Evolutionary conservation across 192 early-diverging fungal genomes (phyloP).

Genomic region (Phlyctochytrium bullatum): DNA sequence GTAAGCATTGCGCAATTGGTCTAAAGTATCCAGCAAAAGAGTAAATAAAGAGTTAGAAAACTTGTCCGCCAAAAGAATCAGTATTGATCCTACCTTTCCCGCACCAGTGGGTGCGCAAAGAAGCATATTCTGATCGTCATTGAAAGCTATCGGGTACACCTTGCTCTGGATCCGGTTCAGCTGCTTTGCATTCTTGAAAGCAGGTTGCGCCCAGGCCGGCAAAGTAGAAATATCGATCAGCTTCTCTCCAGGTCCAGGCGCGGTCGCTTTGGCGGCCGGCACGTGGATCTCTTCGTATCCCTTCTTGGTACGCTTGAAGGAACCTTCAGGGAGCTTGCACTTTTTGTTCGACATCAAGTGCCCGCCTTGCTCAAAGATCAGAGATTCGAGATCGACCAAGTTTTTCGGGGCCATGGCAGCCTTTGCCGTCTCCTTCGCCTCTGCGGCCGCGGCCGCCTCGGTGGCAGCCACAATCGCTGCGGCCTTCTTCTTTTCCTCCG

Average conservation of each 20-base stretch:
- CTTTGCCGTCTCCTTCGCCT: constrained; percentile 24
- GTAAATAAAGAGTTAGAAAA: neutral
- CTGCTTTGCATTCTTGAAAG: constrained; percentile 63
- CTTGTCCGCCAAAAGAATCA: neutral
- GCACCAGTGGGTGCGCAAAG: constrained; percentile 99
- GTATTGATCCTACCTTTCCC: constrained; percentile 60
- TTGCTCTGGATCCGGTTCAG: constrained; percentile 91
- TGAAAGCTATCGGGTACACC: constrained; percentile 84
- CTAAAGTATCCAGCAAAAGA: constrained; percentile 16
- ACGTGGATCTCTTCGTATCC: constrained; percentile 96
- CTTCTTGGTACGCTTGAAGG: constrained; percentile 82
- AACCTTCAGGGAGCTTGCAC: constrained; percentile 86
- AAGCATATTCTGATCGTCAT: constrained; percentile 88
- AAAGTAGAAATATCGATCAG: constrained; percentile 63
- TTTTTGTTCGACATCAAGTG: constrained; percentile 99
- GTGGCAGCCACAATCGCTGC: neutral
- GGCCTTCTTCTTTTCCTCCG: constrained; percentile 21
- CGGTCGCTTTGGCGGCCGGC: constrained; percentile 75
- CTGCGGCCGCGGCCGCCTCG: constrained; percentile 46
- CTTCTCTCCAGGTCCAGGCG: constrained; percentile 62
- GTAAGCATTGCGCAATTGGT: constrained; percentile 97
- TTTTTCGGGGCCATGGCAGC: constrained; percentile 46
- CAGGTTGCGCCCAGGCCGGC: constrained; percentile 77
- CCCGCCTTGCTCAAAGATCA: constrained; percentile 89
- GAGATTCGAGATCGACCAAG: constrained; percentile 71